These are phyloP conservation scores for Eimeria necatrix DNA, from an alignment of 169 alveolate species.

Conservation along the genomic window DNA sequence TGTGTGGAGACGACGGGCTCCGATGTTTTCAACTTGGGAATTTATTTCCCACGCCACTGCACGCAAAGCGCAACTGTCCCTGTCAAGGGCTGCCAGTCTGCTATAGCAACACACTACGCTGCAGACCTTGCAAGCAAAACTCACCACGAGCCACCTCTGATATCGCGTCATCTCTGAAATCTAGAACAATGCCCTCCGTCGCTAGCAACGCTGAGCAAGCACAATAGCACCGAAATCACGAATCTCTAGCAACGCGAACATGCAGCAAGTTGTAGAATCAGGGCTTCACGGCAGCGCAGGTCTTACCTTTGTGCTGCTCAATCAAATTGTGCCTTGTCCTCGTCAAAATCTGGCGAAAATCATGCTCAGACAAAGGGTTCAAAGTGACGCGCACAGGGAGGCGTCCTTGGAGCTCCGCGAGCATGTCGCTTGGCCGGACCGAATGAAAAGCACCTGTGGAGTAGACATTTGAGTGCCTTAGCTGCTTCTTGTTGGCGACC, in stretches of 20 bases:
- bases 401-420: slow-evolving; percentile 95
- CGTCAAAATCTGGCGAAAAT: slow-evolving; percentile 88
- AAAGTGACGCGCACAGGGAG: slow-evolving; percentile 92
- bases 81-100: background rate
- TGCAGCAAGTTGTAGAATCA: background rate
- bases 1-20: slow-evolving; percentile 94
- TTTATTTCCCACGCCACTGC: slow-evolving; percentile 90
- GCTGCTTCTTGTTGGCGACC: background rate
- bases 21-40: slow-evolving; percentile 91
- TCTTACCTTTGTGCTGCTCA: slow-evolving; percentile 85
- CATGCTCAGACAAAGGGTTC: slow-evolving; percentile 88
- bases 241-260: background rate
- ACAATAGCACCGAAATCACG: background rate
- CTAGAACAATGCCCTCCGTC: slow-evolving; percentile 89
- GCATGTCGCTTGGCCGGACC: slow-evolving; percentile 92
- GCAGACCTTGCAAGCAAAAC: background rate
- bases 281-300: background rate
- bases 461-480: background rate
- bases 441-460: slow-evolving; percentile 93
- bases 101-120: background rate
- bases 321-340: slow-evolving; percentile 90
- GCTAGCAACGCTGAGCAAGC: slow-evolving; percentile 86
- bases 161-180: slow-evolving; percentile 82
- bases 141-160: slow-evolving; percentile 82
- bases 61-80: background rate